Percentiles rank a stretch among this genome's conserved stretches.
Conservation (phyloP, 257 asterid species). For the Catharanthus roseus region DNA sequence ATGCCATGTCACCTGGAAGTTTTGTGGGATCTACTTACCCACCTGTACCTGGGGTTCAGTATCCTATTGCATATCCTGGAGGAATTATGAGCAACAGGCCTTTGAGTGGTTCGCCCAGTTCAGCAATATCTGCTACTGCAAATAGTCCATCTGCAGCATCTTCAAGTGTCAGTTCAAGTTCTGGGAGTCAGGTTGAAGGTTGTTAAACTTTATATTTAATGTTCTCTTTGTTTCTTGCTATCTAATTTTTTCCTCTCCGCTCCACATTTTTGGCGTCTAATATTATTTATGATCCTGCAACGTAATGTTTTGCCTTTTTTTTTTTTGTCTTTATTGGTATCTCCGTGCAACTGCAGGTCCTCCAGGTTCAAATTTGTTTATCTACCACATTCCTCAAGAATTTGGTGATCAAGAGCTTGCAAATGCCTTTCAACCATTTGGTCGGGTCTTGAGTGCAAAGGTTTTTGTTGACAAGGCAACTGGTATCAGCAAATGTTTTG, state of each 20-base stretch:
- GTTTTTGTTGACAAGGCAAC: conserved; percentile 87
- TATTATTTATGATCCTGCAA: not conserved
- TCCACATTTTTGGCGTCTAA: not conserved
- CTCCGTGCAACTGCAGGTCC: conserved; percentile 59
- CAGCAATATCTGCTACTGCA: conserved; percentile 53
- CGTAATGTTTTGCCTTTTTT: not conserved
- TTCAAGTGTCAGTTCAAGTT: conserved; percentile 68
- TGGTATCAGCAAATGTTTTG: conserved; percentile 92
- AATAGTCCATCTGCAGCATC: conserved; percentile 73
- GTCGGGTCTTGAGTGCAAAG: conserved; percentile 87
- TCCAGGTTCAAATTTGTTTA: conserved; percentile 86
- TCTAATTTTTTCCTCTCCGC: not conserved
- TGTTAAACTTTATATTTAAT: conserved; percentile 19
- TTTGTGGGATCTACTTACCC: conserved; percentile 62
- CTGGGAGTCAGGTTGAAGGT: conserved; percentile 89
- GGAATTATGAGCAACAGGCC: conserved; percentile 50
- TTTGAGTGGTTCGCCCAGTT: conserved; percentile 43
- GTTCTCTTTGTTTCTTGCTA: conserved; percentile 10
- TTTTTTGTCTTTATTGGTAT: not conserved
- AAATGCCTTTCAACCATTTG: conserved; percentile 67
- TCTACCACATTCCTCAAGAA: conserved; percentile 95
- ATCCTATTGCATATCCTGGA: conserved; percentile 60
- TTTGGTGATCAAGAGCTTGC: conserved; percentile 89
- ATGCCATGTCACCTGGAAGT: conserved; percentile 48
- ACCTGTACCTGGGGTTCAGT: conserved; percentile 64